Evolutionary conservation across 2,329 filamentous ascomycete species (phyloP).

Genomic region (Cordyceps cateniannulata): DNA sequence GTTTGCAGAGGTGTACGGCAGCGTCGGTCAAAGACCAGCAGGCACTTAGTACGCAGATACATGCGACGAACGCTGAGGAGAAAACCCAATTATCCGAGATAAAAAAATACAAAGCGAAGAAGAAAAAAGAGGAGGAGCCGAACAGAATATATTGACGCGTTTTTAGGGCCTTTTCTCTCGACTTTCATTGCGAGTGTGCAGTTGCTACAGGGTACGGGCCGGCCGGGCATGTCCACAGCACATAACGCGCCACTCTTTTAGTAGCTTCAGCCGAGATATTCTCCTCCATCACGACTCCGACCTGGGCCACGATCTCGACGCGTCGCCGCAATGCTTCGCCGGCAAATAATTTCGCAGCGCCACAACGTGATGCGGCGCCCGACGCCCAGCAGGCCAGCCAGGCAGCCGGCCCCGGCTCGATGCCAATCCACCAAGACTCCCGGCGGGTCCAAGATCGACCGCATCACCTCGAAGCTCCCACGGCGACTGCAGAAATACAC

Average conservation of each 20-base stretch:
- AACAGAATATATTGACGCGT: too few species aligned
- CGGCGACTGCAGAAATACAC: conserved; percentile 63
- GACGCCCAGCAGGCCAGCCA: background rate
- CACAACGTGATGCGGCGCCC: conserved; percentile 15
- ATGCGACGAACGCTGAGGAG: too few species aligned
- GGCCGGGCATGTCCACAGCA: background rate
- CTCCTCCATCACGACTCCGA: background rate
- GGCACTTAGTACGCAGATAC: too few species aligned
- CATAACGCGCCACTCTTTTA: too few species aligned
- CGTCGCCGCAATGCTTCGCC: conserved; percentile 22
- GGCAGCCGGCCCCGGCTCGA: background rate
- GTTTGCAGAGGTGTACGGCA: too few species aligned
- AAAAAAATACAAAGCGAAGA: too few species aligned
- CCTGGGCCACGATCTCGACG: background rate
- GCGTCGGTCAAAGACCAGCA: too few species aligned
- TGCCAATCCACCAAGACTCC: conserved; percentile 21
- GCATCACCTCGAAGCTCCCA: conserved; percentile 52
- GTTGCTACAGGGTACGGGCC: background rate
- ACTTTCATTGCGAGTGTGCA: background rate
- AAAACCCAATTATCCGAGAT: too few species aligned
- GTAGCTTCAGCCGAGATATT: background rate
- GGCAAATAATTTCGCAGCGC: conserved; percentile 18
- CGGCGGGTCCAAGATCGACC: conserved; percentile 33
- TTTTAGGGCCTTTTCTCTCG: background rate
- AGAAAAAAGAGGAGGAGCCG: too few species aligned